Base-by-base conservation (phyloP, 2,329 filamentous ascomycete genomes). In the Colletotrichum spaethianum region DNA sequence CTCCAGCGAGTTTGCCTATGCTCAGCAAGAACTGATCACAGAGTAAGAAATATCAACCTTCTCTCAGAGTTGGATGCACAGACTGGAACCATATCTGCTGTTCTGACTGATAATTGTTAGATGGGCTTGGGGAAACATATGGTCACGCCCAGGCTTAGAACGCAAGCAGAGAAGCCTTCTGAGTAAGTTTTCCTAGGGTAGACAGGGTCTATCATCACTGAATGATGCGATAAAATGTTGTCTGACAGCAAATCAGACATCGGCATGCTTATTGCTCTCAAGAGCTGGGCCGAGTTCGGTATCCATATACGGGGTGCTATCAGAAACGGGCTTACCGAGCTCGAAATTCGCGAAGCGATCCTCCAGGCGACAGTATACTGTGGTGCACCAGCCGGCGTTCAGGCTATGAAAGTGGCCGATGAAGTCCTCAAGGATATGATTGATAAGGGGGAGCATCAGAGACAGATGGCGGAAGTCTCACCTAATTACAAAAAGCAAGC, bases 201-300 rank as follows among this genome's bases (percentile, higher is more conserved):
- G n/a, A 1, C 4, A 7, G 23, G 2, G 1, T 20, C 14, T 8
- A 5, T 44, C 20, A 5, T 20, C 28, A 1, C 4, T 7, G 18
- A 6, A 31, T 16, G 7, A 18, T n/a, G 14, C 18, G 8, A 28
- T 16, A 16, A 4, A 5, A 3, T n/a, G 23, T 14, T 11, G 4
- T n/a, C 61, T 63, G 12, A 63, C 48, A 23, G 18, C 1, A 11
- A 4, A 23, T 5, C 68, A 77, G 77, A 92, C 78, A 88, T 92
- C 53, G 90, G 86, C 46, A 91, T 93, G 86, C 82, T 93, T 56
- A 89, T 88, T 78, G 89, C 88, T 1, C 80, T 91, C 74, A 91
- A 91, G 74, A 84, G 87, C 20, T 83, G 83, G 40, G 85, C 86
- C 0, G 91, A 92, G 76, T 82, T 93, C 56, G 89, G 82, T 0